phyloP scores from a whole-genome alignment of 1,284 basidiomycete genomes.

The Ganoderma sinense region DNA sequence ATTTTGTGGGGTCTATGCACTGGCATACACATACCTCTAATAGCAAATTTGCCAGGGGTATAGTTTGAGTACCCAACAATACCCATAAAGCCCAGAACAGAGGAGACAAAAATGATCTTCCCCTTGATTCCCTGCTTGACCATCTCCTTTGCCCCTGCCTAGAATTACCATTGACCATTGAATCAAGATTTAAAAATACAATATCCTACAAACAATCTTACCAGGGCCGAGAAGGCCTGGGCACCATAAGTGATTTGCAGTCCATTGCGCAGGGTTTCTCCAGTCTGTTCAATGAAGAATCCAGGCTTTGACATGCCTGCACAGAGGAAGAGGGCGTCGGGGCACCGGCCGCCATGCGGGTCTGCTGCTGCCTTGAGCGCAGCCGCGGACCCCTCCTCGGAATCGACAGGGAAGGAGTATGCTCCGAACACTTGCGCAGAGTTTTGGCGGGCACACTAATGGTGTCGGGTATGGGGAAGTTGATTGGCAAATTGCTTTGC shows the following conservation, averaged over 20 bases:
- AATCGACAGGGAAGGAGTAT: slow-evolving; percentile 45
- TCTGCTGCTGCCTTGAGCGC: slow-evolving; percentile 70
- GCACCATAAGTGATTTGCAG: slow-evolving; percentile 76
- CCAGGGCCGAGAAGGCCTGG: slow-evolving; percentile 83
- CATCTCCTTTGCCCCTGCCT: slow-evolving; percentile 82
- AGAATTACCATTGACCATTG: slow-evolving; percentile 31
- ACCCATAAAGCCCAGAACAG: slow-evolving; percentile 83
- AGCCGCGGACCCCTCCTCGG: slow-evolving; percentile 54
- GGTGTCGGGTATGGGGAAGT: too few species aligned
- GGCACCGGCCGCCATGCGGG: slow-evolving; percentile 59
- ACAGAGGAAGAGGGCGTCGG: slow-evolving; percentile 82
- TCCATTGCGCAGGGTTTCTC: slow-evolving; percentile 62
- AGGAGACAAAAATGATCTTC: slow-evolving; percentile 86
- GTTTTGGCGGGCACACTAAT: too few species aligned
- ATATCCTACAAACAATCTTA: too few species aligned
- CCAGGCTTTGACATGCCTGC: slow-evolving; percentile 76
- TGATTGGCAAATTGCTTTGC: too few species aligned
- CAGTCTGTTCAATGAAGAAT: slow-evolving; percentile 76
- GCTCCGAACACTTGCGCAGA: neutral
- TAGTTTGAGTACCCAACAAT: slow-evolving; percentile 90
- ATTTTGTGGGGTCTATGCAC: neutral
- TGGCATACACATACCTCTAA: slow-evolving; percentile 75
- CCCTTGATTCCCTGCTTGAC: slow-evolving; percentile 60
- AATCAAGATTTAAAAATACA: too few species aligned
- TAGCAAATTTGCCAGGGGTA: slow-evolving; percentile 80